These are phyloP conservation scores for Chytriomyces sp. DNA, from an alignment of 192 early-diverging fungal genomes.

Conservation along the genomic window DNA sequence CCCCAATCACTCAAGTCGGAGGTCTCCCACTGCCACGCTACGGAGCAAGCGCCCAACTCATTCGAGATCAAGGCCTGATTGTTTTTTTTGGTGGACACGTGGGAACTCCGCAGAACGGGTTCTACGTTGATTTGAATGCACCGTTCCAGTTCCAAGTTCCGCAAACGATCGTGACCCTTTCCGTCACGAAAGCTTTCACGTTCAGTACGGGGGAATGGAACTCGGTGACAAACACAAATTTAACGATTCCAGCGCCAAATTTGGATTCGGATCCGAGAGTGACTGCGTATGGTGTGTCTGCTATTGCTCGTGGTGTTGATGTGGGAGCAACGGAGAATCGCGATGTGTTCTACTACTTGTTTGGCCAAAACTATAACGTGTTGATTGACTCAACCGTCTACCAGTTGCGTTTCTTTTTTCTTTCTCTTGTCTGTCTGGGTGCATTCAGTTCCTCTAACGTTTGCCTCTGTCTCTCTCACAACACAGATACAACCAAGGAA, in stretches of 20 bases:
- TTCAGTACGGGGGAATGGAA: conserved; percentile 3
- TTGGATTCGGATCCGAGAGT: not conserved
- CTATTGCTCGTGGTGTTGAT: conserved; percentile 10
- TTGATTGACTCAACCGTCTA: conserved; percentile 9
- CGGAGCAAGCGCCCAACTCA: not conserved
- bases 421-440: not conserved
- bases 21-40: not conserved
- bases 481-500: not conserved
- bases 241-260: not conserved
- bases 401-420: not conserved
- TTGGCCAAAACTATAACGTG: conserved; percentile 10
- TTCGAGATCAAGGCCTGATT: conserved; percentile 20
- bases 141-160: not conserved
- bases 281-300: conserved; percentile 21
- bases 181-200: not conserved
- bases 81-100: conserved; percentile 19
- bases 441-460: not conserved
- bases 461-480: not conserved
- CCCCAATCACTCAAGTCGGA: not conserved
- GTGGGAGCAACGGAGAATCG: conserved; percentile 4
- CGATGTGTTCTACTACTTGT: conserved; percentile 14
- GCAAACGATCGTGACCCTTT: conserved; percentile 13
- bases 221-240: not conserved
- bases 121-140: not conserved
- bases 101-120: not conserved